Evolutionary conservation across 768 basidiomycete genomes (phyloP).

Genomic region (Phylloporus rhodoxanthus): DNA sequence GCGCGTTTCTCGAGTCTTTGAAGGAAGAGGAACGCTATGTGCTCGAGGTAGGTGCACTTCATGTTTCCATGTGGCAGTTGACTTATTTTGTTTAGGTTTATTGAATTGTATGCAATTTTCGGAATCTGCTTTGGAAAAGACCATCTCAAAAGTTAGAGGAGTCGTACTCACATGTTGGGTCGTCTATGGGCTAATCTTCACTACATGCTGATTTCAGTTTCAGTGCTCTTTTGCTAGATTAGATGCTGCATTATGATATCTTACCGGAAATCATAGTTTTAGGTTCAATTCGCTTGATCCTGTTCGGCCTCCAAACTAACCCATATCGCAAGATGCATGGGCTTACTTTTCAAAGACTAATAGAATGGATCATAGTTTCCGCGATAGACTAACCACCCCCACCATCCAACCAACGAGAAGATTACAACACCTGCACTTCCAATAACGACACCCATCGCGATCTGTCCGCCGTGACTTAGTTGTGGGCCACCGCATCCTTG

Average conservation of each 20-base stretch:
- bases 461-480: constrained; percentile 55
- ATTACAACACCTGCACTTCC: constrained; percentile 57
- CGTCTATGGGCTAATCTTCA: neutral
- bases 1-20: constrained; percentile 75
- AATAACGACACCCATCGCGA: constrained; percentile 66
- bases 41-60: constrained; percentile 56
- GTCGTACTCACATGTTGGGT: neutral
- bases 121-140: neutral
- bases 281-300: neutral
- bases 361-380: constrained; percentile 20
- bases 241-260: neutral
- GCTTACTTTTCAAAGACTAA: constrained; percentile 6
- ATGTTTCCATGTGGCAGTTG: neutral
- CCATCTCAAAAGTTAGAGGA: neutral
- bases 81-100: constrained; percentile 20
- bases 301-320: neutral
- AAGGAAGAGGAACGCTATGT: constrained; percentile 99
- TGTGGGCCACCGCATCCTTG: constrained; percentile 45
- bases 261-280: neutral
- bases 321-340: neutral
- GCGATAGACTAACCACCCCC: constrained; percentile 29
- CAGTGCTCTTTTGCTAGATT: neutral
- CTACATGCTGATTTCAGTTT: neutral
- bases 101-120: constrained; percentile 5
- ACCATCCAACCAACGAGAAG: constrained; percentile 37